Base-by-base conservation (phyloP, 495 filamentous ascomycete genomes). In the Neurospora sp. region DNA sequence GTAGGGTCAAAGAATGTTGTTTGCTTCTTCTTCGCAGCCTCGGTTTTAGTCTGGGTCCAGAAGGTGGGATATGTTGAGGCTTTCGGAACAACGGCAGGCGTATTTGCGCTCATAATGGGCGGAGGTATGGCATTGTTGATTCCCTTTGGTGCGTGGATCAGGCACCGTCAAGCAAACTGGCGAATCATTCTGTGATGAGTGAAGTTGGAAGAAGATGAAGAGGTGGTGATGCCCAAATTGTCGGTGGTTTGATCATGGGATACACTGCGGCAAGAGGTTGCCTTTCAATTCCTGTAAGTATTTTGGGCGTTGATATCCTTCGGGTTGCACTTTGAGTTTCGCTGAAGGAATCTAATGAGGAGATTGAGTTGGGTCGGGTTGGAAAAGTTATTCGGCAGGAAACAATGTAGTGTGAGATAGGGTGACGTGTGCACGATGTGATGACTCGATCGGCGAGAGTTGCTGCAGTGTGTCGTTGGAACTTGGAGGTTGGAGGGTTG, bases 31-130 rank as follows among this genome's bases (percentile, higher is more conserved):
- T 81, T 80, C 38, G 72, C 79, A 2, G 79, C 80, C 35, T 79
- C 76, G 4, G 76, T 81, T 61, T 71, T 80, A 35, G 85, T 85
- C 1, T 88, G 87, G 87, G 83, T 87, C 20, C 79, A 83, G 40
- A 71, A 80, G 68, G 79, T 80, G 0, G 86, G 87, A 1, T 88
- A 88, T 68, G 70, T 80, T 5, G 78, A 82, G 72, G 85, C 85
- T 27, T 88, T 85, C 70, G 86, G 87, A 1, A 76, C 82, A n/a
- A 87, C 87, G 81, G 85, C 86, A 1, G 84, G 84, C 37, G 86
- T 88, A 8, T 81, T 75, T 71, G 76, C 78, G n/a, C 76, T 74
- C 14, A 70, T 81, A 14, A 78, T 81, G 27, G 75, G 48, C 11
- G 38, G 77, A 10, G 78, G 79, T 5, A 79, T 80, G 76, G 70